Base-by-base conservation (phyloP, 2,329 filamentous ascomycete species). In the Incumbomyces delicatus region DNA sequence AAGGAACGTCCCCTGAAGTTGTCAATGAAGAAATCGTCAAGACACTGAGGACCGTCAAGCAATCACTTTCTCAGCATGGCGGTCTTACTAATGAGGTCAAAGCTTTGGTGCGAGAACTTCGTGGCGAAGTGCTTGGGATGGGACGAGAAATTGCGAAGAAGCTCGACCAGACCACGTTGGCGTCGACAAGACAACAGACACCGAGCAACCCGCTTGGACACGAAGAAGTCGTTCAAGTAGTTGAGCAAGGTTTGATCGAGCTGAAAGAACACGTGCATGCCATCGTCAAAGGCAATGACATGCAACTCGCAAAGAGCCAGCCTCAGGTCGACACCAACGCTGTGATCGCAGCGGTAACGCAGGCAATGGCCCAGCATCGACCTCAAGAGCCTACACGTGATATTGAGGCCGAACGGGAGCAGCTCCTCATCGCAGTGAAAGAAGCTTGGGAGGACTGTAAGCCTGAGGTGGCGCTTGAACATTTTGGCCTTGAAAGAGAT, bases 371-470 rank as follows among this genome's bases (percentile, higher is more conserved):
- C 11, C 77, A 84, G 42, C 65, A 67, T 8, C 69, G 82, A 20
- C 75, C 77, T 51, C 83, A 85, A 55, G 73, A 77, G 4, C 72
- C 79, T 47, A 66, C 63, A 27, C 66, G 73, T 54, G 63, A 71
- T 43, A 68, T 64, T 39, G 70, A 66, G n/a, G 66, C 87, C 39
- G 82, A 80, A 57, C 79, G 85, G 54, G 87, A 95, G 41, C 87
- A 94, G 49, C 86, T 96, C 31, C 76, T 96, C 1, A 77, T 85
- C 22, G 88, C 89, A 2, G 85, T 96, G 12, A 81, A 82, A 56
- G 88, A 95, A 56, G 90, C 89, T 1, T 94, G 88, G 80, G 90
- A 95, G 61, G 86, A 81, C 45, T 94, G 94, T 67, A 94, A 94
- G 66, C 90, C 90, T 1, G 87, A 95, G 57, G 87, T 95, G 42